Conservation (phyloP, 352 stramenopile species). For the Blastocystis sp. region DNA sequence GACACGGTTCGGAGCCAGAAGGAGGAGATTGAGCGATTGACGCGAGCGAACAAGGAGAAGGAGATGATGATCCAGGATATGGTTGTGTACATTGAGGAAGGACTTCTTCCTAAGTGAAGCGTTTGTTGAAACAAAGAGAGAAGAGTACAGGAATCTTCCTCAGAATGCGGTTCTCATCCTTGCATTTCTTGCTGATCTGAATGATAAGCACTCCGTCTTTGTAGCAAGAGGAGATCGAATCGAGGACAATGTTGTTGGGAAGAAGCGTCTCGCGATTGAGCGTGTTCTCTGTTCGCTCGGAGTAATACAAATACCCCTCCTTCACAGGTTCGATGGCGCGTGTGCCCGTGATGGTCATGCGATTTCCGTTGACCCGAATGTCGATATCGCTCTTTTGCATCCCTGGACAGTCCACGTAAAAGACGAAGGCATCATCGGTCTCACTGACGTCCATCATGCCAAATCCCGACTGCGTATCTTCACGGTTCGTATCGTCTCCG, state of each 20-base stretch:
- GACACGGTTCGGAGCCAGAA: not conserved
- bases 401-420: constrained; percentile 16
- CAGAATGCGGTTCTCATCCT: not conserved
- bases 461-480: not conserved
- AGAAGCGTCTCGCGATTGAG: not conserved
- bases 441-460: constrained; percentile 2
- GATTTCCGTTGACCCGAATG: not conserved
- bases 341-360: not conserved
- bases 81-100: not conserved
- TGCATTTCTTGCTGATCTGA: not conserved
- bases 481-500: not conserved
- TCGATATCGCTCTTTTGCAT: not conserved
- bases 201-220: not conserved
- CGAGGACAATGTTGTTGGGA: not conserved
- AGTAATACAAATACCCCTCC: not conserved
- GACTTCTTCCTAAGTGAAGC: not conserved
- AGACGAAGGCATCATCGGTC: not conserved
- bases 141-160: constrained; percentile 11
- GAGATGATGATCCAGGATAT: not conserved
- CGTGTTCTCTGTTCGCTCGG: not conserved
- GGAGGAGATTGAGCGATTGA: not conserved
- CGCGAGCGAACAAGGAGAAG: not conserved
- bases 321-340: not conserved
- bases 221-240: not conserved
- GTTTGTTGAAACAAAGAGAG: constrained; percentile 4